These are phyloP conservation scores for Hypoxylon sp. DNA, from an alignment of 2,329 filamentous ascomycete species.

Conservation along the genomic window DNA sequence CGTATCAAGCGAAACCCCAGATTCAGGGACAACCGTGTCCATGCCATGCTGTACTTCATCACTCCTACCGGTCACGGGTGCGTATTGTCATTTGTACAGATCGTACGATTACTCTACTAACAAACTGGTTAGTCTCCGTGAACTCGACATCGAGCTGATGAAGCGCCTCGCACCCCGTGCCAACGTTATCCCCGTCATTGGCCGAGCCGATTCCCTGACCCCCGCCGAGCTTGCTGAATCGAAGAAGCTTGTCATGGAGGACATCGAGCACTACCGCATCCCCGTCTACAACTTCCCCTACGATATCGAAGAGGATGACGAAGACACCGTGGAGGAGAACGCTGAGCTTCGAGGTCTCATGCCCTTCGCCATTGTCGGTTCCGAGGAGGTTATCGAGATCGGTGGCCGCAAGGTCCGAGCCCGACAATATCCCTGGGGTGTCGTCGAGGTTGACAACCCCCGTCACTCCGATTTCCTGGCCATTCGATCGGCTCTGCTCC, in stretches of 20 bases:
- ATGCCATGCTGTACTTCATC: constrained; percentile 99
- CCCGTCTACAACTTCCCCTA: constrained; percentile 99
- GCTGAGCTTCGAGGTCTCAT: constrained; percentile 96
- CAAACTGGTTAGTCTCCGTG: constrained; percentile 74
- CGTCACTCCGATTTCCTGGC: constrained; percentile 98
- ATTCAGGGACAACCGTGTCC: constrained; percentile 98
- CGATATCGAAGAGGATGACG: constrained; percentile 98
- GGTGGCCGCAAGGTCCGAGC: constrained; percentile 91
- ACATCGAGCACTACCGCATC: constrained; percentile 99
- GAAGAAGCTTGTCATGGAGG: constrained; percentile 99
- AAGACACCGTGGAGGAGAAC: constrained; percentile 99
- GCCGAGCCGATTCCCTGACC: constrained; percentile 96
- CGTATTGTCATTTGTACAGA: constrained; percentile 44
- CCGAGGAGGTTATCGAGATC: constrained; percentile 93
- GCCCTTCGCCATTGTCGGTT: constrained; percentile 99
- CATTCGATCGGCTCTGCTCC: constrained; percentile 92
- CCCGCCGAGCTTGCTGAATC: constrained; percentile 96
- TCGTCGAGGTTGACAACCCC: constrained; percentile 98
- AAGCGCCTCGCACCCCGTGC: constrained; percentile 97
- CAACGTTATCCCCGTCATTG: constrained; percentile 98
- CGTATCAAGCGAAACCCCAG: constrained; percentile 99
- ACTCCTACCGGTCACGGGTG: constrained; percentile 96
- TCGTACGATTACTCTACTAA: constrained; percentile 22
- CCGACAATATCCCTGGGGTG: constrained; percentile 98
- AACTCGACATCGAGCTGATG: constrained; percentile 99